Evolutionary conservation across 2,329 filamentous ascomycete species (phyloP), one percentile per base, ranked within the genome.

Genomic region (Epichloe baconii): DNA sequence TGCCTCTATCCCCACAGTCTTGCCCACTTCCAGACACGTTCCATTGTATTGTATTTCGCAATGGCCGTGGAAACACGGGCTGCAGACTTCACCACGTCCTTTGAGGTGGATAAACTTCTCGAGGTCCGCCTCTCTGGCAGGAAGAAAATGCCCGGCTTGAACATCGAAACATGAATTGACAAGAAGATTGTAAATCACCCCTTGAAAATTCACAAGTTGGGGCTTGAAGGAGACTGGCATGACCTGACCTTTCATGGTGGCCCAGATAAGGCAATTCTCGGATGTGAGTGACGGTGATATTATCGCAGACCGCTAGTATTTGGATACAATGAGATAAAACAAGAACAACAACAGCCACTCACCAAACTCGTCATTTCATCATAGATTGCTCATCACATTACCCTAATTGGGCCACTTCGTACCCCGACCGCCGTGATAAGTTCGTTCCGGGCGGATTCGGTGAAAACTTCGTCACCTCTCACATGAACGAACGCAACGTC

Each of bases 331-430:
- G 26, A 31, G 26, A 31, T 31, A 10, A 31, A 10, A 31, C 26
- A 31, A 10, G 3, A 31, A 8, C 3, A 31, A 31, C 26, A 4
- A 31, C 26, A 31, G 26, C 8, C 26, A 31, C 26, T 31, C 26
- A 31, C 26, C 26, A 10, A 31, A 12, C 17, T 42, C 19, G n/a
- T 11, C 11, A 19, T 21, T 15, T 23, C 48, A 21, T 4, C 44
- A 49, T 67, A 74, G 82, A 84, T 58, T 83, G 77, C 63, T 73
- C 73, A 5, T 66, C 71, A 0, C 80, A 85, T 61, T 85, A 85
- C 58, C 56, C 68, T 0, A 57, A 63, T 17, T 84, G 81, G 80
- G 67, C 64, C 15, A 53, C 62, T 2, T 76, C 79, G 40, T 72
- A 76, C 48, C 80, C 80, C 0, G 61, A 68, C 0, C 73, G 72